Evolutionary conservation across 805 yeast species (phyloP), one percentile per base, ranked within the genome.

Genomic region (Candida xyloterini): DNA sequence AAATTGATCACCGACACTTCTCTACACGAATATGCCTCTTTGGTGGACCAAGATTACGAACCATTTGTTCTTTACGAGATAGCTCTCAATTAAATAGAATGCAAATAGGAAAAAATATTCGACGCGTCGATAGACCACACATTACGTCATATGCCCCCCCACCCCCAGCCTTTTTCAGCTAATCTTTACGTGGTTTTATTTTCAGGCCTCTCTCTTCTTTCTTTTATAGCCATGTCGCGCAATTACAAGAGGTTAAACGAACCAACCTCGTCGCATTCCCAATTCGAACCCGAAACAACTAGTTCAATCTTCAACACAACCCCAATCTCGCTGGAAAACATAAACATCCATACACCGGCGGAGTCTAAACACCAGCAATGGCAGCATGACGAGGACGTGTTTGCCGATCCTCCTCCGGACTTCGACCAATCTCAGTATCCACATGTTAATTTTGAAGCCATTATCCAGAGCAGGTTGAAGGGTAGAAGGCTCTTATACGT

Each of bases 11-110:
- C 81, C 53, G 87, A 82, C 58, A 53, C 63, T 25, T 40, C 54
- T 10, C 72, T 91, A 55, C 78, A 81, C 51, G 98, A 91, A 62
- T 93, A 86, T 62, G 91, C 96, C 9, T 79, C 95, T 2, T 68
- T 93, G 55, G 96, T 89, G 35, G 99, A 93, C 64, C 79, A 91
- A 21, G 97, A 91, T 43, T 91, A 91, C 62, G 96, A 91, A 66
- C 98, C 98, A 37, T 93, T 93, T 67, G 99, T 91, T 38, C 65
- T 93, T 51, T 91, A 87, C 62, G 75, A 74, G 35, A 64, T 78
- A 30, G 72, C 66, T 43, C 50, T 77, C 33, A 55, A 60, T 44
- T 66, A 32, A 29, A 20, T 33, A 32, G 39, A 18, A 33, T 13
- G 15, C 15, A 30, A 23, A 15, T 14, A 15, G n/a, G n/a, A n/a